A percentile compares a stretch with the other conserved stretches of the same genome.
phyloP scores from a whole-genome alignment of 768 basidiomycete genomes.

The Termitomyces sp. region DNA sequence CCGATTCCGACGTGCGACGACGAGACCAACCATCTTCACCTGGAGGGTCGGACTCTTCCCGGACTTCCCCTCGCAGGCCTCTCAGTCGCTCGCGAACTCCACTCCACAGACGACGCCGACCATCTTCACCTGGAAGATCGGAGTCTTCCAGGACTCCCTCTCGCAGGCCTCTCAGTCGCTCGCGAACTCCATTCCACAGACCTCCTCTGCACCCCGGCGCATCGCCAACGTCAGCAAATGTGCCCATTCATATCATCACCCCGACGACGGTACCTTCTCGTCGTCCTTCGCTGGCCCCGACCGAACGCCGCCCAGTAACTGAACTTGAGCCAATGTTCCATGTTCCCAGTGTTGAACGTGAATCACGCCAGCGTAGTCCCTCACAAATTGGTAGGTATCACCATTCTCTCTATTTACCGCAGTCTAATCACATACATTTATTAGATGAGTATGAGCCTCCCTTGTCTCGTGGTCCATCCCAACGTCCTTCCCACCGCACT shows the following conservation, averaged over 20 bases:
- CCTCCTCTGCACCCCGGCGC: neutral
- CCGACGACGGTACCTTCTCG: slow-evolving; percentile 9
- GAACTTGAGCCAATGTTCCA: slow-evolving; percentile 3
- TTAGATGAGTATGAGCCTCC: slow-evolving; percentile 4
- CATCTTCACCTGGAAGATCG: neutral
- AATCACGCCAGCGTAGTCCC: neutral
- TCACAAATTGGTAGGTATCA: slow-evolving; percentile 10
- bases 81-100: too few species aligned
- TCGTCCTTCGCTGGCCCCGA: slow-evolving; percentile 10
- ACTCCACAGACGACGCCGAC: too few species aligned
- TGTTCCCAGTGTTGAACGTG: neutral
- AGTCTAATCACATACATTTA: neutral
- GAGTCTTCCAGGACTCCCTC: neutral
- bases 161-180: neutral
- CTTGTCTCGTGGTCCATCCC: neutral
- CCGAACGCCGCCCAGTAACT: slow-evolving; percentile 1
- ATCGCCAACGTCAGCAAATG: neutral
- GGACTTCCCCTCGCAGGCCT: too few species aligned
- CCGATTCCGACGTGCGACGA: neutral
- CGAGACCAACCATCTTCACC: too few species aligned
- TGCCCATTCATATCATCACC: slow-evolving; percentile 15
- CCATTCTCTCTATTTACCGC: neutral
- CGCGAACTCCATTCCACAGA: neutral
- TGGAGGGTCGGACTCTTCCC: too few species aligned
- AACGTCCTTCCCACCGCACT: neutral